Evolutionary conservation across 1,284 basidiomycete species (phyloP).

Genomic region (Golubevia pallescens): DNA sequence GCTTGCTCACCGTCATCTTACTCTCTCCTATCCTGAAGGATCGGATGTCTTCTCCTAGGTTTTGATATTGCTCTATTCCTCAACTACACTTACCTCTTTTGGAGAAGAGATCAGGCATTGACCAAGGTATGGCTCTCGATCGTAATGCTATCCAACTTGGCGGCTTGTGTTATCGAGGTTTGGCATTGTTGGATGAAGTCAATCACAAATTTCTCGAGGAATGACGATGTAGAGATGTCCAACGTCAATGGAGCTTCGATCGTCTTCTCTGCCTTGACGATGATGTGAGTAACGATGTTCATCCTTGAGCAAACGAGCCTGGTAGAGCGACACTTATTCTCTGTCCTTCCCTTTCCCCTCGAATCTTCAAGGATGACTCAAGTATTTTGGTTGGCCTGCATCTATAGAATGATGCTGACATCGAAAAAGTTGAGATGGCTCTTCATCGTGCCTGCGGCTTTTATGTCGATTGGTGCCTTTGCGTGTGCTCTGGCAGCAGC

Average conservation of each 20-base stretch:
- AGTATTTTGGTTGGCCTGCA: background rate
- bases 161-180: background rate
- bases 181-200: background rate
- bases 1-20: no score
- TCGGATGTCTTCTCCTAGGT: no score
- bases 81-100: background rate
- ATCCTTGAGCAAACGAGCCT: no score
- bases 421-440: no score
- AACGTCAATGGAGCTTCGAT: background rate
- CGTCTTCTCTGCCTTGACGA: no score
- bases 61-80: background rate
- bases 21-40: no score
- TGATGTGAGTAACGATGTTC: no score
- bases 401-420: background rate
- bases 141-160: background rate
- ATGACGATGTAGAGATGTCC: background rate
- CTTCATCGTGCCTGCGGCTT: no score
- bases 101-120: background rate
- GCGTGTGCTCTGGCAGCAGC: no score
- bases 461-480: no score
- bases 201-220: background rate
- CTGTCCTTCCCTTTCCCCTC: no score
- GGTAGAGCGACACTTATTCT: no score
- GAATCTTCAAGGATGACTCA: background rate
- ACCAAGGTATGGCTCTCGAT: background rate